phyloP scores from a whole-genome alignment of 2,329 filamentous ascomycete species.

The Simplicillium aogashimaense region DNA sequence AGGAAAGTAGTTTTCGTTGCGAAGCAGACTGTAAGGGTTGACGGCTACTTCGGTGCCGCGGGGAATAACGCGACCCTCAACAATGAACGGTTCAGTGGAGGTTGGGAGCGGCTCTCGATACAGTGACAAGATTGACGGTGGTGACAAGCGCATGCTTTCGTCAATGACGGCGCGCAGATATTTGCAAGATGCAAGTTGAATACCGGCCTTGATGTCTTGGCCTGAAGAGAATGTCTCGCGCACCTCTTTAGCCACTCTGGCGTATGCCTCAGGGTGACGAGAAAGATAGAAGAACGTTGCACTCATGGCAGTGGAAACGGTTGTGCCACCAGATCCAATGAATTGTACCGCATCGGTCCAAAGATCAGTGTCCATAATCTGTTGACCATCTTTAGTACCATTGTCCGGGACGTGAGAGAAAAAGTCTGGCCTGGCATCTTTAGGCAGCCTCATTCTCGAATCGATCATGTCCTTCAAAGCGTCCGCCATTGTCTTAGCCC shows the following conservation, averaged over 20 bases:
- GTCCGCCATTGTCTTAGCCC: not conserved
- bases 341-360: no score
- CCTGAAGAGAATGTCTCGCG: not conserved
- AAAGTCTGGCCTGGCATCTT: constrained; percentile 6
- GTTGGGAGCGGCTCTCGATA: constrained; percentile 5
- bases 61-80: constrained; percentile 2
- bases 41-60: constrained; percentile 4
- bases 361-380: no score
- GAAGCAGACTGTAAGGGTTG: constrained; percentile 4
- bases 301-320: no score
- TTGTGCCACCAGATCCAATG: no score
- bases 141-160: constrained; percentile 5
- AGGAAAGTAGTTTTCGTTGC: constrained; percentile 5
- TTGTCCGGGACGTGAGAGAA: constrained; percentile 1
- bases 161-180: constrained; percentile 7
- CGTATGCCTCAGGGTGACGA: constrained; percentile 1
- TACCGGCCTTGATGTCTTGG: not conserved
- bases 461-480: constrained; percentile 4
- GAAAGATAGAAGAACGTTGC: constrained; percentile 4
- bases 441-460: constrained; percentile 3
- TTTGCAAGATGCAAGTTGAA: not conserved
- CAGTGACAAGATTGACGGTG: not conserved
- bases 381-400: no score
- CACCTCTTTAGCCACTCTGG: not conserved
- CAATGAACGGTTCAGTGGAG: not conserved